Conservation (phyloP, 2,329 filamentous ascomycete species). For the Colletotrichum falcatum region DNA sequence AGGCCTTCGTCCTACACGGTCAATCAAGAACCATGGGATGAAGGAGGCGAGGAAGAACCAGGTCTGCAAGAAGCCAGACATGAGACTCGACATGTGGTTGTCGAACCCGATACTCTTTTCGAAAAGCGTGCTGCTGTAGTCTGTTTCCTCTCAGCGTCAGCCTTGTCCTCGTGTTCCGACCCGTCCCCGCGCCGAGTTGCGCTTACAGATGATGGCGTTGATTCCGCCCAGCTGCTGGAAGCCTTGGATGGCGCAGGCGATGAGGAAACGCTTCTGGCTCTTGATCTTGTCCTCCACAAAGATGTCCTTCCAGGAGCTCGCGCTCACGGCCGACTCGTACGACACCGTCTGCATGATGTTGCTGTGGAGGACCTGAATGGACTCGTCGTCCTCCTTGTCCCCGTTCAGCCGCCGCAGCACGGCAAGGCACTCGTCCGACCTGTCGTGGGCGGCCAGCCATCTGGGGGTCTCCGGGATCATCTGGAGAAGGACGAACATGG, state of each 20-base stretch:
- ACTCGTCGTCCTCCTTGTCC: conserved; percentile 41
- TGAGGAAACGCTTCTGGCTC: conserved; percentile 47
- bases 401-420: conserved; percentile 54
- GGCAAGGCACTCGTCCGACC: conserved; percentile 51
- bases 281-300: conserved; percentile 50
- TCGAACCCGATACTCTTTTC: conserved; percentile 57
- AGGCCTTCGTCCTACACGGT: conserved; percentile 57
- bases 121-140: conserved; percentile 61
- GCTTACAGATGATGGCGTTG: conserved; percentile 60
- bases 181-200: background rate
- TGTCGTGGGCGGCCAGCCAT: conserved; percentile 56
- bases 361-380: conserved; percentile 46
- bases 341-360: conserved; percentile 50
- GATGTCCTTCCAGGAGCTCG: conserved; percentile 48
- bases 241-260: conserved; percentile 48
- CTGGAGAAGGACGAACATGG: conserved; percentile 53
- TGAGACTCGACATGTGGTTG: conserved; percentile 59
- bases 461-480: conserved; percentile 58
- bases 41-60: conserved; percentile 56
- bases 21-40: conserved; percentile 61
- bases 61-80: conserved; percentile 65
- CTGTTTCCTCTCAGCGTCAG: conserved; percentile 27
- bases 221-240: conserved; percentile 62
- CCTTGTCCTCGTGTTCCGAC: background rate
- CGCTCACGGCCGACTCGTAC: conserved; percentile 49